Evolutionary conservation across 2,329 filamentous ascomycete species (phyloP).

Genomic region (Microcyclospora tardicrescens): DNA sequence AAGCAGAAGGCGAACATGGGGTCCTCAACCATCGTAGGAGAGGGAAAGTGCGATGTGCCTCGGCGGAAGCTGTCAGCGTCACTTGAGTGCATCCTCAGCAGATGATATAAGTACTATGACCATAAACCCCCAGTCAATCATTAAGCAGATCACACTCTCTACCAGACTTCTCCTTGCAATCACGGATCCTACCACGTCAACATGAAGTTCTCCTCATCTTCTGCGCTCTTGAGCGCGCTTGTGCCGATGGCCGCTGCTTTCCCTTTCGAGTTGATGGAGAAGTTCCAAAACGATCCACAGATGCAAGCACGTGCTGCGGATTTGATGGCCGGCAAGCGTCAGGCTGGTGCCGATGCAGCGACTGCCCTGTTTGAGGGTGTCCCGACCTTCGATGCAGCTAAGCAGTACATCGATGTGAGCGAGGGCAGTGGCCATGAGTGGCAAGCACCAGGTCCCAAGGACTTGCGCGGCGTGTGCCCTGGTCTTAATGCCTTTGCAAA

Average conservation of each 20-base stretch:
- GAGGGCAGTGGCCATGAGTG: constrained; percentile 15
- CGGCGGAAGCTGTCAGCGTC: no score
- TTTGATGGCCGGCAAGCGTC: constrained; percentile 3
- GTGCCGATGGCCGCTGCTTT: constrained; percentile 3
- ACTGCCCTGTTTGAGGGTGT: constrained; percentile 11
- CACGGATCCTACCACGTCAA: no score
- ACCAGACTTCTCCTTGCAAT: no score
- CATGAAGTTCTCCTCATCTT: no score
- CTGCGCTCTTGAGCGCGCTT: neutral
- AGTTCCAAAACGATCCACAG: constrained; percentile 1
- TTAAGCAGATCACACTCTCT: no score
- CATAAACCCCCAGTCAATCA: no score
- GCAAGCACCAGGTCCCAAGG: constrained; percentile 13
- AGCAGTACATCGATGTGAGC: constrained; percentile 17
- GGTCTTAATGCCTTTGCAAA: constrained; percentile 22
- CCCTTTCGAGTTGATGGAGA: constrained; percentile 3
- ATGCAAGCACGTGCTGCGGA: constrained; percentile 4
- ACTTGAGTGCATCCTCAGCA: no score
- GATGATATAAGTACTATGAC: no score
- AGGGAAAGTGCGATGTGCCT: no score
- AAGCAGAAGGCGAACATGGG: no score
- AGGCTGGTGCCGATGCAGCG: constrained; percentile 10
- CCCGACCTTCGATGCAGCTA: constrained; percentile 16
- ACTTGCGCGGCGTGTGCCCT: constrained; percentile 22
- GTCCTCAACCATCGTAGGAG: no score